These are phyloP conservation scores for Coniophora puteana DNA, from an alignment of 1,284 basidiomycete species.

Conservation along the genomic window DNA sequence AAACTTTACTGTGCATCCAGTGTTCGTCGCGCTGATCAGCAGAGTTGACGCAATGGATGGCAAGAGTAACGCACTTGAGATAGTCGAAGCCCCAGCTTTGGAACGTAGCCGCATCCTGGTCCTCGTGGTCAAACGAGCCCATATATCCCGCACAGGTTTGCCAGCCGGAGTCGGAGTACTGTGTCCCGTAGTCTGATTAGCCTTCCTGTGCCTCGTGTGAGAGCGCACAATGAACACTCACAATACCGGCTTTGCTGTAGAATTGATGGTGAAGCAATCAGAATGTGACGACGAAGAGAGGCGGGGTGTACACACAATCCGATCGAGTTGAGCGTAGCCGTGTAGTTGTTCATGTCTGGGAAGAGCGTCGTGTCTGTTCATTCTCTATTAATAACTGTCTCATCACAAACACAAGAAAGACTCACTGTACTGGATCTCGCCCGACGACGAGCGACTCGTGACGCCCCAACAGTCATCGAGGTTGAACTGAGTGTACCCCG, in stretches of 20 bases:
- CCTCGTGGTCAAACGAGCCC: slow-evolving; percentile 46
- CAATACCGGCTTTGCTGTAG: slow-evolving; percentile 31
- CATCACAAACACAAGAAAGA: not conserved
- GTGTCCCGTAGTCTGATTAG: not conserved
- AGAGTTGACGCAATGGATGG: no score
- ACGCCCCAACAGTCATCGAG: slow-evolving; percentile 39
- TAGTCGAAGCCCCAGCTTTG: slow-evolving; percentile 53
- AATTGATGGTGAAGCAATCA: slow-evolving; percentile 4
- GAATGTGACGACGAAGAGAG: not conserved
- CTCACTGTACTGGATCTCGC: not conserved
- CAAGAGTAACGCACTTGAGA: no score
- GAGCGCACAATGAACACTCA: slow-evolving; percentile 10
- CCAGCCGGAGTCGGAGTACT: slow-evolving; percentile 57
- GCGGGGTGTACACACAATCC: slow-evolving; percentile 37
- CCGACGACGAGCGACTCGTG: slow-evolving; percentile 26
- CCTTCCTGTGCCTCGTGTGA: no score
- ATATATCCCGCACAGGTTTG: slow-evolving; percentile 50
- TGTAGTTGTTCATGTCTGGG: slow-evolving; percentile 41
- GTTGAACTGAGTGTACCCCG: slow-evolving; percentile 35
- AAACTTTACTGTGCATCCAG: no score
- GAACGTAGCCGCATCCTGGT: slow-evolving; percentile 47
- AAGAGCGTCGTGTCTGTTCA: slow-evolving; percentile 29
- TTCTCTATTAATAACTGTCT: not conserved
- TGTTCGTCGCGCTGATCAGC: no score
- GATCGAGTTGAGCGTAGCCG: slow-evolving; percentile 39